Evolutionary conservation across 352 stramenopile genomes (phyloP).

Genomic region (Pythium rishiriense): DNA sequence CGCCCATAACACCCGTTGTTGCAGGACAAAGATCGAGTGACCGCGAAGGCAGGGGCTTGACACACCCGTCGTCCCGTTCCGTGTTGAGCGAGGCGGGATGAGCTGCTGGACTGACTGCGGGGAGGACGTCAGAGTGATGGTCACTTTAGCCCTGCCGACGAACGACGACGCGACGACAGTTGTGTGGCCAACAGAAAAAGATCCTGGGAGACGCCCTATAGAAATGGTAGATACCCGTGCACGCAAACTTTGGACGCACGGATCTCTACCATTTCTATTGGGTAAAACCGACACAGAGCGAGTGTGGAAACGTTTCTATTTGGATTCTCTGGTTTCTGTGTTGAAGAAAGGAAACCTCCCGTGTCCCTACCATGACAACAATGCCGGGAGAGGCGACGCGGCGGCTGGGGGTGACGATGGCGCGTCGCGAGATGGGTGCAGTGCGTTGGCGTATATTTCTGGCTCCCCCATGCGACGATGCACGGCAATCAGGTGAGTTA

Average conservation of each 20-base stretch:
- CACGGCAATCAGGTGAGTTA: too few species aligned
- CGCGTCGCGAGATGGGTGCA: too few species aligned
- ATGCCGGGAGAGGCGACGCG: too few species aligned
- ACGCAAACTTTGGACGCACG: too few species aligned
- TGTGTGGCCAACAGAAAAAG: constrained; percentile 10
- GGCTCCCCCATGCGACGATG: neutral
- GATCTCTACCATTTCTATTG: too few species aligned
- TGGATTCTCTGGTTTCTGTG: neutral
- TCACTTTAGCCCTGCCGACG: constrained; percentile 5
- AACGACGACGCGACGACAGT: constrained; percentile 6
- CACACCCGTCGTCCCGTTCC: neutral
- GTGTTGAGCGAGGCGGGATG: constrained; percentile 4
- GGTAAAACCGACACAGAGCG: too few species aligned
- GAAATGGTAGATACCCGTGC: constrained; percentile 2
- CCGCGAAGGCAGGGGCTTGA: too few species aligned
- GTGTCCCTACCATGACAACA: too few species aligned
- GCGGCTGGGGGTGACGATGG: too few species aligned
- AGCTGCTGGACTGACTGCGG: neutral
- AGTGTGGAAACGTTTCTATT: neutral
- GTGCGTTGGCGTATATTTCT: too few species aligned
- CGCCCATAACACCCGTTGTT: constrained; percentile 14
- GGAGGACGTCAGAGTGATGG: constrained; percentile 20
- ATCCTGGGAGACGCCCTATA: constrained; percentile 6
- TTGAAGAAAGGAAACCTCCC: too few species aligned
- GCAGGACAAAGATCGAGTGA: constrained; percentile 1